Evolutionary conservation across 805 yeast species (phyloP).

Genomic region (Wickerhamiella sergipiensis): DNA sequence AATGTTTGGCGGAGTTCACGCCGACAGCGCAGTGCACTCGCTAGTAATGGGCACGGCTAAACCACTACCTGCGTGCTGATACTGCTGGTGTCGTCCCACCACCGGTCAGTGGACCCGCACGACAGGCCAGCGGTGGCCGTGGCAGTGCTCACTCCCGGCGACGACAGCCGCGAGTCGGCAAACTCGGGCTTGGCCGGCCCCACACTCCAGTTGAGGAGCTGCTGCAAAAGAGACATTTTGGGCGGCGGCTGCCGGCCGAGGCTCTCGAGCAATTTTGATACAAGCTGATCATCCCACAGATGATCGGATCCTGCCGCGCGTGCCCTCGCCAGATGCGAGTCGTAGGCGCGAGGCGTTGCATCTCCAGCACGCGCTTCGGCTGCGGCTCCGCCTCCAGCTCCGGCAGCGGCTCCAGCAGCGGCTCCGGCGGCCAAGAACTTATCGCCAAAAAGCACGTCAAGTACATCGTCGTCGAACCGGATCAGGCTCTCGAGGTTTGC

Average conservation of each 20-base stretch:
- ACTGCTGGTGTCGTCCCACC: constrained; percentile 2
- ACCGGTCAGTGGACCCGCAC: background rate
- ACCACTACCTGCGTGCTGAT: constrained; percentile 1
- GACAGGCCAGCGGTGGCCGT: background rate
- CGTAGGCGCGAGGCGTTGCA: background rate
- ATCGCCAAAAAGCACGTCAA: constrained; percentile 24
- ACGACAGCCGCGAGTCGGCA: background rate
- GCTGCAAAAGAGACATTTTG: background rate
- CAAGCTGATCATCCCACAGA: background rate
- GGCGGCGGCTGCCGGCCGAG: background rate
- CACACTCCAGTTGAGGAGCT: constrained; percentile 1
- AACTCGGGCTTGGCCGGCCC: background rate
- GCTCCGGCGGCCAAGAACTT: constrained; percentile 6
- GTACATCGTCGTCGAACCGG: constrained; percentile 24
- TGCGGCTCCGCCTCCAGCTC: too few relatives aligned
- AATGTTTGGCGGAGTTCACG: too few relatives aligned
- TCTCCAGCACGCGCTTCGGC: background rate
- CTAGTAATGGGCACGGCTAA: too few relatives aligned
- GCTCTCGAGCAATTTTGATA: background rate
- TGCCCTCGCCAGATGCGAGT: background rate
- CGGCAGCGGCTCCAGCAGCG: too few relatives aligned
- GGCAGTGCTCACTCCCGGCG: background rate
- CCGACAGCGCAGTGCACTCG: too few relatives aligned
- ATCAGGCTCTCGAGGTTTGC: constrained; percentile 19
- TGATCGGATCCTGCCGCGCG: background rate